These are phyloP conservation scores for Scedosporium dehoogii DNA, from an alignment of 2,329 filamentous ascomycete species.

Conservation along the genomic window DNA sequence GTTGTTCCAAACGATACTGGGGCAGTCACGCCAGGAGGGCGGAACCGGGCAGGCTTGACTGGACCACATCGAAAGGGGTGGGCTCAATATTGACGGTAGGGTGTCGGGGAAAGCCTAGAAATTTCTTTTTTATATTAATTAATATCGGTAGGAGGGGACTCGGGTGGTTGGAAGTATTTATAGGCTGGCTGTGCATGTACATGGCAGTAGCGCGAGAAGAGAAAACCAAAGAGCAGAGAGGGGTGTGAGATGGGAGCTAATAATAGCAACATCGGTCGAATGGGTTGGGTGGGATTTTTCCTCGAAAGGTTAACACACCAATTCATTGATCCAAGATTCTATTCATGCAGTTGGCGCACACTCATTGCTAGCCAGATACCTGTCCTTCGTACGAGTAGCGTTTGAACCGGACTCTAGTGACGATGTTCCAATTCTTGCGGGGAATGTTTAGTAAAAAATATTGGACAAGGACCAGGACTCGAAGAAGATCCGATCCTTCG, in stretches of 20 bases:
- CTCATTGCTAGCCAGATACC: too few species aligned
- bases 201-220: background rate
- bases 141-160: background rate
- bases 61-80: background rate
- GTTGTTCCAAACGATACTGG: too few species aligned
- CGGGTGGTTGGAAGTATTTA: background rate
- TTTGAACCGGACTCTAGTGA: background rate
- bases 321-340: too few species aligned
- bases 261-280: background rate
- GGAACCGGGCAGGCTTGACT: too few species aligned
- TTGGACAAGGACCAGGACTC: background rate
- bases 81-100: background rate
- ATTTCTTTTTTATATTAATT: slow-evolving; percentile 1
- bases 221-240: background rate
- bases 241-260: background rate
- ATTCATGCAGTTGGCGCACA: too few species aligned
- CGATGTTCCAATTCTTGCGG: background rate
- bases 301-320: too few species aligned
- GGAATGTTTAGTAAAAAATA: background rate
- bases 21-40: too few species aligned
- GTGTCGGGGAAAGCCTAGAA: background rate
- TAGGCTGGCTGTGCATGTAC: background rate
- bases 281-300: background rate
- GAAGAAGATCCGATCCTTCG: too few species aligned
- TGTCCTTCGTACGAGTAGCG: too few species aligned